These are phyloP conservation scores for Choiromyces venosus DNA, from an alignment of 495 filamentous ascomycete species.

Conservation along the genomic window DNA sequence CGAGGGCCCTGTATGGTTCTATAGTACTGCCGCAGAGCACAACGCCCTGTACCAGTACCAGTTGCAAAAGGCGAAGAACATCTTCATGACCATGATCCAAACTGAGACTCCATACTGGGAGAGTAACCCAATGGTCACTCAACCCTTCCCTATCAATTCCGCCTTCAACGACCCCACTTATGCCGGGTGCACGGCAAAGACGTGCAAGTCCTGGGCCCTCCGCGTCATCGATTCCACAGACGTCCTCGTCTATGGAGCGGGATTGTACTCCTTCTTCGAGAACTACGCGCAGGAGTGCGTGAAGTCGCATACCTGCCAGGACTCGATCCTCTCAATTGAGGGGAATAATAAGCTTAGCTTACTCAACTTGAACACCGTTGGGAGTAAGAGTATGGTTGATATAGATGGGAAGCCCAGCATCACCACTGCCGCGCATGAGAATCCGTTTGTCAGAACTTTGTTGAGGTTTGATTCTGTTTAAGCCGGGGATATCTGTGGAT, in stretches of 20 bases:
- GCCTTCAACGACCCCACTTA: conserved; percentile 73
- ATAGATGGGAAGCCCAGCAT: conserved; percentile 23
- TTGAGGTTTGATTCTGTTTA: conserved; percentile 34
- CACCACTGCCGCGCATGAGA: conserved; percentile 19
- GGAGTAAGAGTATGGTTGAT: conserved; percentile 72
- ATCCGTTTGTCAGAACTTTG: conserved; percentile 25
- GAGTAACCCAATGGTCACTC: conserved; percentile 69
- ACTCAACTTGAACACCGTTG: conserved; percentile 82
- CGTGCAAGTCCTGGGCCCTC: conserved; percentile 83
- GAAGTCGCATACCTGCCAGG: conserved; percentile 68
- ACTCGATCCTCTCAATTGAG: conserved; percentile 80
- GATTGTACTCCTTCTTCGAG: conserved; percentile 80
- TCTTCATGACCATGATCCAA: conserved; percentile 83
- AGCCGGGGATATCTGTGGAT: background rate
- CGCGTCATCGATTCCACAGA: conserved; percentile 65
- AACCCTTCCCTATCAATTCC: conserved; percentile 59
- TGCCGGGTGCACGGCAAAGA: conserved; percentile 53
- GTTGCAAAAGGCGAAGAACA: conserved; percentile 67
- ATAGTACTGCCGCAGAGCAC: conserved; percentile 81
- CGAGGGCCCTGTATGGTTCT: conserved; percentile 57
- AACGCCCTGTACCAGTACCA: conserved; percentile 87
- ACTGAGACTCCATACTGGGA: conserved; percentile 92
- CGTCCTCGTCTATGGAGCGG: conserved; percentile 68
- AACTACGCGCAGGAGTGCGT: conserved; percentile 80
- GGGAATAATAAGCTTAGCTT: conserved; percentile 60